Evolutionary conservation across 192 early-diverging fungal genomes (phyloP).

Genomic region (Rhizophagus prolifer): DNA sequence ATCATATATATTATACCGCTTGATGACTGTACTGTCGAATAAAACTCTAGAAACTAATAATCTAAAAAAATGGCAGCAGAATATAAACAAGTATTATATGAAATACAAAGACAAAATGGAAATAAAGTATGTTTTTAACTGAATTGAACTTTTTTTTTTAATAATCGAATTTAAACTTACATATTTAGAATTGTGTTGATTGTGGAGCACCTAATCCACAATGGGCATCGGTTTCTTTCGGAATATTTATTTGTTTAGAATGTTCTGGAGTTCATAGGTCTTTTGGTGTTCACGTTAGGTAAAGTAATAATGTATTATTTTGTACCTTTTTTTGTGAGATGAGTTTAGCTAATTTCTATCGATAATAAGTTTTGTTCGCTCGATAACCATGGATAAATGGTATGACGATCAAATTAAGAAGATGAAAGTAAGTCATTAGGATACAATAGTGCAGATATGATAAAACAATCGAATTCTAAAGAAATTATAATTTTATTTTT

Average conservation of each 20-base stretch:
- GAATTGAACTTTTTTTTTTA: neutral
- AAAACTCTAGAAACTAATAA: too few relatives aligned
- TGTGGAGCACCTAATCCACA: conserved; percentile 83
- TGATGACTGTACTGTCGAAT: too few relatives aligned
- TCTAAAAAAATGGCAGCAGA: conserved; percentile 48
- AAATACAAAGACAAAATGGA: conserved; percentile 55
- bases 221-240: conserved; percentile 92
- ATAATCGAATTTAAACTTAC: neutral
- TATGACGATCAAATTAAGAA: conserved; percentile 90
- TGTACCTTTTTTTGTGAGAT: neutral
- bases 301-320: neutral
- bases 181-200: conserved; percentile 75
- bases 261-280: conserved; percentile 90
- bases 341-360: neutral
- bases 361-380: conserved; percentile 85
- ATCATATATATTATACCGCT: too few relatives aligned
- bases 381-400: conserved; percentile 98
- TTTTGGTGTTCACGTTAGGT: conserved; percentile 75
- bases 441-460: neutral
- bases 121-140: conserved; percentile 46
- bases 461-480: too few relatives aligned
- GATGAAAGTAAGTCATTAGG: conserved; percentile 64
- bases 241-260: conserved; percentile 94
- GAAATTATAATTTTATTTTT: too few relatives aligned
- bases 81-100: conserved; percentile 62